phyloP scores from a whole-genome alignment of 306 rosid species.

The Castanospermum australe region DNA sequence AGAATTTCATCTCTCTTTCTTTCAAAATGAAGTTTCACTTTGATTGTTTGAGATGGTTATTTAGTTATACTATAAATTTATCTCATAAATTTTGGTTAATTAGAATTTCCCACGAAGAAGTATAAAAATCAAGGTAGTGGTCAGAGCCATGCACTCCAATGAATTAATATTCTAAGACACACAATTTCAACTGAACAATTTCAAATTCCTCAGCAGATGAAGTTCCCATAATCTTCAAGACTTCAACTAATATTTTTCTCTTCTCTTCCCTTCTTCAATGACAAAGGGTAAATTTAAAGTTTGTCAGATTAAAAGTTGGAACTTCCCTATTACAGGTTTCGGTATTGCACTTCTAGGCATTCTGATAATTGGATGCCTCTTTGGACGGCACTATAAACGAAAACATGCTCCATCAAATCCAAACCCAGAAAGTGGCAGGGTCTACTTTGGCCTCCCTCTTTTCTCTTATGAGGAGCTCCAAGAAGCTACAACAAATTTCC shows the following conservation, averaged over 20 bases:
- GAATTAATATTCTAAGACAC: too few relatives aligned
- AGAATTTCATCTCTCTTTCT: too few relatives aligned
- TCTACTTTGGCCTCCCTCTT: constrained; percentile 30
- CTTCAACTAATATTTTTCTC: background rate
- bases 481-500: constrained; percentile 65
- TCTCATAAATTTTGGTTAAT: too few relatives aligned
- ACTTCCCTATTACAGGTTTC: constrained; percentile 27
- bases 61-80: too few relatives aligned
- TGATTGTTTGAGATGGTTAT: too few relatives aligned
- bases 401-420: background rate
- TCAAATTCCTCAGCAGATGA: background rate
- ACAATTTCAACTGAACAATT: background rate
- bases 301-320: background rate
- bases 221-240: background rate
- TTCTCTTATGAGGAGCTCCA: constrained; percentile 47
- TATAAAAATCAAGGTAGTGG: too few relatives aligned
- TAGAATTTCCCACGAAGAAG: too few relatives aligned
- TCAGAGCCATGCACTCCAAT: too few relatives aligned
- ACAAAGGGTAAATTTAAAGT: background rate
- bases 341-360: constrained; percentile 1
- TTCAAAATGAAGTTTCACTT: too few relatives aligned
- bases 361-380: constrained; percentile 8
- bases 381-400: background rate
- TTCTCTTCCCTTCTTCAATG: background rate
- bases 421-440: constrained; percentile 19